Evolutionary conservation across 306 rosid species (phyloP).

Genomic region (Myrica gale): DNA sequence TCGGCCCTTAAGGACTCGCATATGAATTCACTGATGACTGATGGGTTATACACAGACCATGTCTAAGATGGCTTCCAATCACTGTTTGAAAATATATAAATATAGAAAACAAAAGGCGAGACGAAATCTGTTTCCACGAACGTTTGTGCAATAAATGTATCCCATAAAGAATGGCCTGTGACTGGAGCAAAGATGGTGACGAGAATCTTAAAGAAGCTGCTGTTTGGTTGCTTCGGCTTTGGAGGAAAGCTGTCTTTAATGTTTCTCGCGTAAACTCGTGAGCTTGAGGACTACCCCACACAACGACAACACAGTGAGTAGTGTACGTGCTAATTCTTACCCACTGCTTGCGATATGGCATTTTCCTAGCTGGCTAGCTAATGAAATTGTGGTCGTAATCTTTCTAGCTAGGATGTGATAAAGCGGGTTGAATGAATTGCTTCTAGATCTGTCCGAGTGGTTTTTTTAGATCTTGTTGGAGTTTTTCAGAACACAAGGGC

Average conservation of each 20-base stretch:
- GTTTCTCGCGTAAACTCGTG: conserved; percentile 44
- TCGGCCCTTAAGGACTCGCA: too few relatives aligned
- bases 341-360: background rate
- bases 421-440: background rate
- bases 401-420: background rate
- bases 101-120: too few relatives aligned
- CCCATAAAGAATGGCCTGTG: conserved; percentile 9
- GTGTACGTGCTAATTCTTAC: background rate
- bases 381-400: background rate
- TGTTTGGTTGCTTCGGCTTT: conserved; percentile 20
- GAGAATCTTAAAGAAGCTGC: conserved; percentile 41
- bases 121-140: conserved; percentile 14
- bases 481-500: background rate
- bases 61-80: background rate
- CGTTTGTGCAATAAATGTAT: conserved; percentile 33
- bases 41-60: too few relatives aligned
- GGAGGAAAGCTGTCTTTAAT: conserved; percentile 40
- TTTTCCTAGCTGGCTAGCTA: background rate
- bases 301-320: background rate
- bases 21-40: too few relatives aligned
- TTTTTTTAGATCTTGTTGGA: background rate
- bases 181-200: conserved; percentile 25
- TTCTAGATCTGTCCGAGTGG: background rate
- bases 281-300: conserved; percentile 22
- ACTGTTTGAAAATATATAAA: background rate